These are phyloP conservation scores for Papiliotrema nemorosa DNA, from an alignment of 1,284 basidiomycete species.

Conservation along the genomic window DNA sequence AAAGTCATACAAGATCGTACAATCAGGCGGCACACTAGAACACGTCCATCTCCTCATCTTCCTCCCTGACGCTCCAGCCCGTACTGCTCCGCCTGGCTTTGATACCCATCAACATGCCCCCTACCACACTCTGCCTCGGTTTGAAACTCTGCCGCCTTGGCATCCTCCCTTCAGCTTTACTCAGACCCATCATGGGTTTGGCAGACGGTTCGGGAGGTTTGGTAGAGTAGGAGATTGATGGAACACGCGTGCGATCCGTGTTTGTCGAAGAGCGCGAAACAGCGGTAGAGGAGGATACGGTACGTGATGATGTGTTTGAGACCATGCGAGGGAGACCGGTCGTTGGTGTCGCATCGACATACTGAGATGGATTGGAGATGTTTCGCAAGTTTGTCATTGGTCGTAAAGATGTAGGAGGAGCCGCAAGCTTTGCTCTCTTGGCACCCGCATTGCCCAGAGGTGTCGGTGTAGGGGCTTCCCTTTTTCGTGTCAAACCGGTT, in stretches of 20 bases:
- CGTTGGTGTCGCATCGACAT: conserved; percentile 1
- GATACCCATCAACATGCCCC: not conserved
- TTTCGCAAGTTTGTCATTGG: not conserved
- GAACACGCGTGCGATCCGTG: conserved; percentile 2
- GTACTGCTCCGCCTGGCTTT: conserved; percentile 4
- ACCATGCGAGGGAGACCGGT: not conserved
- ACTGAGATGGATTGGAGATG: not conserved
- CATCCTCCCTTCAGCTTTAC: conserved; percentile 2
- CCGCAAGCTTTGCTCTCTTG: conserved; percentile 11
- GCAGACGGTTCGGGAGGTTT: no score
- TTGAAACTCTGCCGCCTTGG: conserved; percentile 8
- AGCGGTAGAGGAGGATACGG: conserved; percentile 3
- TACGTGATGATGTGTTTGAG: not conserved
- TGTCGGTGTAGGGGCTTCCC: conserved; percentile 40
- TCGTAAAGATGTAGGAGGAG: not conserved
- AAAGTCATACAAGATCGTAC: no score
- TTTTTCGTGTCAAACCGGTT: conserved; percentile 17
- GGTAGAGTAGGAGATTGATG: conserved; percentile 2
- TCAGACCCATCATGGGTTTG: not conserved
- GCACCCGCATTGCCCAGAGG: conserved; percentile 13
- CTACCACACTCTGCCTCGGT: conserved; percentile 4
- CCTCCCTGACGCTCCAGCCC: conserved; percentile 4
- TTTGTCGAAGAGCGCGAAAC: not conserved
- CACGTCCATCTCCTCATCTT: conserved; percentile 3
- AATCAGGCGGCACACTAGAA: not conserved